These are phyloP conservation scores for Cokeromyces recurvatus DNA, from an alignment of 371 early-diverging fungal species.

Conservation along the genomic window DNA sequence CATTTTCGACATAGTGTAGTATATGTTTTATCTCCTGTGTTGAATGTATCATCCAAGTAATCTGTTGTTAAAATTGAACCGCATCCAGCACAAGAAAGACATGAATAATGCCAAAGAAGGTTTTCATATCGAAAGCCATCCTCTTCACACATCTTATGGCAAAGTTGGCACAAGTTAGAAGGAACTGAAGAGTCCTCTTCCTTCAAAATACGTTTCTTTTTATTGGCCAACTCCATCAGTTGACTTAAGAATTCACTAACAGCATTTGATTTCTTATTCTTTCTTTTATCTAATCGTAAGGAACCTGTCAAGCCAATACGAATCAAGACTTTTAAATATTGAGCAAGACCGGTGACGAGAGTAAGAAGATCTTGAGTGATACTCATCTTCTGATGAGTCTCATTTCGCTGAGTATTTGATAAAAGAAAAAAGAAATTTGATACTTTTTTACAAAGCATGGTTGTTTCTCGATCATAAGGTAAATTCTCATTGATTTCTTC, in stretches of 20 bases:
- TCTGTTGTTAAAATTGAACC: no score
- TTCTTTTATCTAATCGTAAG: constrained; percentile 63
- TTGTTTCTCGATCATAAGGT: constrained; percentile 80
- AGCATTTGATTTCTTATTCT: constrained; percentile 33
- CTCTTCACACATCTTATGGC: constrained; percentile 75
- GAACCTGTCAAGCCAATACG: constrained; percentile 87
- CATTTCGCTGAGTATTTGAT: constrained; percentile 73
- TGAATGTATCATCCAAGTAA: no score
- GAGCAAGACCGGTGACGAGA: constrained; percentile 90
- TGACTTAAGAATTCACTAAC: constrained; percentile 60
- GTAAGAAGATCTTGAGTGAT: constrained; percentile 88
- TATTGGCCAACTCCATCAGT: constrained; percentile 58
- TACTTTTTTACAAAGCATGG: constrained; percentile 86
- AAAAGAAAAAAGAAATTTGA: constrained; percentile 89
- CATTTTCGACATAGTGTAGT: no score
- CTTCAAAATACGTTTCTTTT: constrained; percentile 15
- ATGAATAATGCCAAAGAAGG: constrained; percentile 76
- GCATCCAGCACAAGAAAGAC: constrained; percentile 74
- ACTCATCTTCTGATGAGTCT: constrained; percentile 53
- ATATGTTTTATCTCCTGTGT: no score
- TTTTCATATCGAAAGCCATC: constrained; percentile 65
- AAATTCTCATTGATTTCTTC: constrained; percentile 41
- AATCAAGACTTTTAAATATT: constrained; percentile 87
- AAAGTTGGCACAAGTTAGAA: constrained; percentile 76
- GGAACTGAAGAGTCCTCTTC: constrained; percentile 22